Base-by-base conservation (phyloP, 2,329 filamentous ascomycete genomes). In the Neurospora crassa region DNA sequence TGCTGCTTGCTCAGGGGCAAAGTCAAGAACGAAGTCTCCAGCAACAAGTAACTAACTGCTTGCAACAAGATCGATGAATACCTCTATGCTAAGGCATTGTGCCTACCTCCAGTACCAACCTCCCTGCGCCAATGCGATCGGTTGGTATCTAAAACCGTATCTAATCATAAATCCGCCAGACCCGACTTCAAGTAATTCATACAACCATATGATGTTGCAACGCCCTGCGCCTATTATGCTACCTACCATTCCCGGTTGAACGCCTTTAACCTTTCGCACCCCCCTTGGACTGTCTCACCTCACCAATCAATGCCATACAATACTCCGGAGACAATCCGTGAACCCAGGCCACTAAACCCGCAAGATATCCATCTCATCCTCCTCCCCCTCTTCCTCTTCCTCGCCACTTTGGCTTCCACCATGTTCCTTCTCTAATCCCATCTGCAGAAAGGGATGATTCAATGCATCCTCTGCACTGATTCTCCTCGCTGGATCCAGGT, bases 381-480 rank as follows among this genome's bases (percentile, higher is more conserved):
- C 85, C 16, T 85, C 83, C 5, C 72, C 80, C 75, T 78, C 29
- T 80, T 80, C 68, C 72, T 74, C 68, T 71, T 76, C 77, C 68
- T 67, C 45, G 59, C 71, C 8, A 43, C 70, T 40, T 69, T 59
- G 53, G 37, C 53, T 63, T 63, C 24, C 53, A 16, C 24, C 53
- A 29, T 34, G 24, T 37, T 63, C 53, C n/a, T 70, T 68, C 40
- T 79, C 79, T 37, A 81, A 78, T 3, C 79, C 79, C 40, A 82
- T 75, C 63, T 79, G 80, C 73, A 94, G 79, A 77, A 95, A 95
- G 0, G 91, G 88, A 79, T 95, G 92, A 68, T 87, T 80, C 67
- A 96, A 79, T 0, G 93, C 93, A 76, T 94, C 89, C 41, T 87
- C 86, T 1, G 93, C 93, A 59, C 90, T 92, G 71, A 95, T 92